These are phyloP conservation scores for Penstemon davidsonii DNA, from an alignment of 257 asterid genomes.

Conservation along the genomic window DNA sequence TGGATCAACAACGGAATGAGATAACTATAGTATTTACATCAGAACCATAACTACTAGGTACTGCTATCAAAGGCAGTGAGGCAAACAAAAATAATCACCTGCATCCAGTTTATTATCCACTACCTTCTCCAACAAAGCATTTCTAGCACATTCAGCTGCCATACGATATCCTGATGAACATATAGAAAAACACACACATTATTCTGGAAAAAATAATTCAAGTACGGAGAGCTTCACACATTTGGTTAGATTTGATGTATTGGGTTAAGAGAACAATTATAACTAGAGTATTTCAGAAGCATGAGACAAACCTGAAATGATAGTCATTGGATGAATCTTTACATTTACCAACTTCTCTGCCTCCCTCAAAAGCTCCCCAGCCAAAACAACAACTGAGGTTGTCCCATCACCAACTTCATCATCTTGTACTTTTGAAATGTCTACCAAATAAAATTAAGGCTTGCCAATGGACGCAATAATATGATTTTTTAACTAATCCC, in stretches of 20 bases:
- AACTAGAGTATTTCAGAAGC: slow-evolving; percentile 6
- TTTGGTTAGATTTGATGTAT: slow-evolving; percentile 1
- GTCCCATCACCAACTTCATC: slow-evolving; percentile 99
- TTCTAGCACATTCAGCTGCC: slow-evolving; percentile 91
- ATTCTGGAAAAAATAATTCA: slow-evolving; percentile 2
- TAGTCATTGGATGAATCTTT: slow-evolving; percentile 94
- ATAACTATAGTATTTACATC: not conserved
- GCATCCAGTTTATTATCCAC: slow-evolving; percentile 84
- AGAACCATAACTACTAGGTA: not conserved
- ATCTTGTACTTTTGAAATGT: slow-evolving; percentile 96
- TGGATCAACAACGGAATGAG: not conserved
- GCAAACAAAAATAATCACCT: slow-evolving; percentile 43
- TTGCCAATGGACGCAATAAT: not conserved
- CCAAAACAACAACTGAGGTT: slow-evolving; percentile 94
- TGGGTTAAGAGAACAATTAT: not conserved
- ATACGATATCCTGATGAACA: slow-evolving; percentile 70
- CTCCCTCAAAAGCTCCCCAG: slow-evolving; percentile 97
- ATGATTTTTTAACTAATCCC: not conserved
- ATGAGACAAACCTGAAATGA: slow-evolving; percentile 63
- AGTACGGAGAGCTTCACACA: not conserved
- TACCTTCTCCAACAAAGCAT: slow-evolving; percentile 77
- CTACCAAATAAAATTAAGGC: slow-evolving; percentile 47
- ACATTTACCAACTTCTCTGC: slow-evolving; percentile 91
- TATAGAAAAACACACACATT: not conserved
- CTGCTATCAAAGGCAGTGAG: not conserved